Evolutionary conservation across 768 basidiomycete species (phyloP).

Genomic region (Lactarius sp.): DNA sequence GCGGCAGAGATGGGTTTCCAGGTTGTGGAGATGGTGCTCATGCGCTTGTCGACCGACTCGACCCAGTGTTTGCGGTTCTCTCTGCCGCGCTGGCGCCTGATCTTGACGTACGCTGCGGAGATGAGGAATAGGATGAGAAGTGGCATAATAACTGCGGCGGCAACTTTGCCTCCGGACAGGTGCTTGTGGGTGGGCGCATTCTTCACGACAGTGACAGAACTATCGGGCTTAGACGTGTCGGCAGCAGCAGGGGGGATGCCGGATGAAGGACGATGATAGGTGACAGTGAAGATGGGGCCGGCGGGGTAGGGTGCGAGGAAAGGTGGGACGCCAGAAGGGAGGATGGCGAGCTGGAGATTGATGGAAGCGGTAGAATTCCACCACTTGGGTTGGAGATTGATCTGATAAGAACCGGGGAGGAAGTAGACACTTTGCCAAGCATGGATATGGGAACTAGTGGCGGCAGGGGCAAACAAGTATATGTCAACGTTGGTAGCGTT

Average conservation of each 20-base stretch:
- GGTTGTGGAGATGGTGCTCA: conserved; percentile 74
- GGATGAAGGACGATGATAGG: conserved; percentile 43
- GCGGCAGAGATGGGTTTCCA: conserved; percentile 70
- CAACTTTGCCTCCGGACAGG: conserved; percentile 51
- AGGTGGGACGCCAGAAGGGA: conserved; percentile 44
- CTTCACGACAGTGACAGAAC: conserved; percentile 38
- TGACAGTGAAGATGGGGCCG: conserved; percentile 66
- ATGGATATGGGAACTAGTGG: conserved; percentile 43
- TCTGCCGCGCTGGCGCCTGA: conserved; percentile 44
- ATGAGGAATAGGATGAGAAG: conserved; percentile 49
- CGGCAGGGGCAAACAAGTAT: conserved; percentile 54
- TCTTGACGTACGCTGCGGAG: conserved; percentile 47
- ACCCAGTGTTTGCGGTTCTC: conserved; percentile 57
- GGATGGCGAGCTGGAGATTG: conserved; percentile 55
- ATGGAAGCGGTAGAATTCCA: conserved; percentile 55
- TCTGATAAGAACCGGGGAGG: conserved; percentile 44
- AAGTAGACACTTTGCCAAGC: conserved; percentile 52
- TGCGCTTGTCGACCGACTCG: conserved; percentile 69
- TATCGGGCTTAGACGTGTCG: conserved; percentile 39
- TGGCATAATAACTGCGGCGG: conserved; percentile 58
- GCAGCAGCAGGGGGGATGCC: conserved; percentile 43
- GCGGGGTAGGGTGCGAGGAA: conserved; percentile 53
- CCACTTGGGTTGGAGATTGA: conserved; percentile 57
- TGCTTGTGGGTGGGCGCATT: conserved; percentile 32
- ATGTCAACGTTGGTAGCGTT: conserved; percentile 53